These are phyloP conservation scores for Opeltia flavorubescens DNA, from an alignment of 495 filamentous ascomycete genomes.

Conservation along the genomic window DNA sequence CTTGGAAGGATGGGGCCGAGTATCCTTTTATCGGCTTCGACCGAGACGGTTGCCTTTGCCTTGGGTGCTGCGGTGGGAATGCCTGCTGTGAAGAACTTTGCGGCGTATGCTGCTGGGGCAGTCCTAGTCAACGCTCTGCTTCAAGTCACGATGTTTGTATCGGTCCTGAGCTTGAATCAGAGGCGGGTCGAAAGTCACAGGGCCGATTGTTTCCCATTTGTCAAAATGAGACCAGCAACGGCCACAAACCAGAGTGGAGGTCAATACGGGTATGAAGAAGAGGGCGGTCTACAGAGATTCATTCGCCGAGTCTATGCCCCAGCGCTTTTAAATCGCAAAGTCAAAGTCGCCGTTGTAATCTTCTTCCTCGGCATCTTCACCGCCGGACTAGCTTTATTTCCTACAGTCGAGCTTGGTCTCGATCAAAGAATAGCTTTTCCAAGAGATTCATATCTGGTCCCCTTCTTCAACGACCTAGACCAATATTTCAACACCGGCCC, in stretches of 20 bases:
- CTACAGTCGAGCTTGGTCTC: constrained; percentile 70
- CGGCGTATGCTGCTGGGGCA: constrained; percentile 87
- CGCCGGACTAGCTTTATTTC: constrained; percentile 68
- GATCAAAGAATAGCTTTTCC: constrained; percentile 93
- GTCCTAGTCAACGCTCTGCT: constrained; percentile 93
- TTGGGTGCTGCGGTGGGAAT: constrained; percentile 90
- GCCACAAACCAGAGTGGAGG: constrained; percentile 33
- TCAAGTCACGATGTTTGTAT: constrained; percentile 92
- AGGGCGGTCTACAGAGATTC: constrained; percentile 66
- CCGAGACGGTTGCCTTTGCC: constrained; percentile 85
- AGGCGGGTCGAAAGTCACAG: constrained; percentile 67
- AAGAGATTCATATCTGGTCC: constrained; percentile 80
- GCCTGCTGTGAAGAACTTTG: constrained; percentile 95
- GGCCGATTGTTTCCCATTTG: constrained; percentile 87
- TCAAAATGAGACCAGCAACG: constrained; percentile 55
- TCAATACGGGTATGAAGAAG: constrained; percentile 54
- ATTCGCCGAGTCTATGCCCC: constrained; percentile 85
- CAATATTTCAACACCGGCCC: constrained; percentile 83
- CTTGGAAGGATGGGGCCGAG: constrained; percentile 91
- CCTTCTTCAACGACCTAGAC: constrained; percentile 90
- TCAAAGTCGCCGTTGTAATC: constrained; percentile 59
- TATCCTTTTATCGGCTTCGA: constrained; percentile 86
- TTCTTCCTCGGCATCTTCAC: constrained; percentile 82
- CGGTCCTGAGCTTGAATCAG: constrained; percentile 83
- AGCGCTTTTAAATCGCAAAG: constrained; percentile 57